Percentiles rank a stretch among this genome's conserved stretches.
Conservation (phyloP, 768 basidiomycete genomes). For the Suillus alpinus region DNA sequence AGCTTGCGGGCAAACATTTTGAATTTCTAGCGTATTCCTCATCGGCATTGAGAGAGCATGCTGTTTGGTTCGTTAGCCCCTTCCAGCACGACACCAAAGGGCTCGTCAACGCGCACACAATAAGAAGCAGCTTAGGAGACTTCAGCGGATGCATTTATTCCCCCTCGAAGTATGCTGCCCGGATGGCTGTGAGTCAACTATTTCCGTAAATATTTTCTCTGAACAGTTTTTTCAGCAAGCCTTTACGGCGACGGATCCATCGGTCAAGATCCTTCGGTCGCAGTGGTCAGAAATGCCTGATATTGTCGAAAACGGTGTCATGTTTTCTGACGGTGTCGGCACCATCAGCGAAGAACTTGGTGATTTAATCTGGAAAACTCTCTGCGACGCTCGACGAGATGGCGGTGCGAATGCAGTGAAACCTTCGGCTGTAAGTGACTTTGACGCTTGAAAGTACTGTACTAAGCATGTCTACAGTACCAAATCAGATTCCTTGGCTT, state of each 20-base stretch:
- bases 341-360: conserved; percentile 66
- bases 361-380: conserved; percentile 54
- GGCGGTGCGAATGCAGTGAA: conserved; percentile 33
- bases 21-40: conserved; percentile 82
- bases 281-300: conserved; percentile 70
- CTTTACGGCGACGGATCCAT: conserved; percentile 79
- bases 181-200: conserved; percentile 46
- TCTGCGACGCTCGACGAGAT: conserved; percentile 44
- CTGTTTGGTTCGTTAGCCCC: conserved; percentile 77
- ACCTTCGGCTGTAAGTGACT: conserved; percentile 59
- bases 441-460: background rate
- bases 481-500: conserved; percentile 83
- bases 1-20: conserved; percentile 67
- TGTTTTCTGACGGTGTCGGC: conserved; percentile 79
- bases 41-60: conserved; percentile 74
- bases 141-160: conserved; percentile 54
- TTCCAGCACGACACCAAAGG: conserved; percentile 49
- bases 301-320: conserved; percentile 40
- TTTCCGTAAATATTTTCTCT: background rate
- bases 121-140: conserved; percentile 65
- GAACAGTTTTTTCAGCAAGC: conserved; percentile 48
- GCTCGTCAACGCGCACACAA: conserved; percentile 50
- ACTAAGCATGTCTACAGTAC: conserved; percentile 38
- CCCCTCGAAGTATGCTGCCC: conserved; percentile 82
- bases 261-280: conserved; percentile 49